Base-by-base conservation (phyloP, 108 stramenopile species). In the Schizochytrium sp. region DNA sequence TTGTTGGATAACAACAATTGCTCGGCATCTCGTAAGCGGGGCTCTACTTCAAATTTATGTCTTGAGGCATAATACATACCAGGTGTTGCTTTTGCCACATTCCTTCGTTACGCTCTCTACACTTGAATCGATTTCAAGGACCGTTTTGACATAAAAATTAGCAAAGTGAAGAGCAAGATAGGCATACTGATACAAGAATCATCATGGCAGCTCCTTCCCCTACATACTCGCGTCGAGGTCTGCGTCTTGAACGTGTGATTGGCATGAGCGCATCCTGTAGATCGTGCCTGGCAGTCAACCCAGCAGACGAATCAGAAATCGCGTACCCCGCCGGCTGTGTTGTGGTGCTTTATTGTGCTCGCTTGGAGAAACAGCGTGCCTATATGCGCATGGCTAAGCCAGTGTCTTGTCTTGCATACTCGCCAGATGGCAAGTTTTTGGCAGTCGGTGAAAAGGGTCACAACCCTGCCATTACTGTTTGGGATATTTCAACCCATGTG, bases 401-500 rank as follows among this genome's bases (percentile, higher is more conserved):
- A 3, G 87, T 92, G 46, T 49, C 92, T 1, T 69, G 88, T 49
- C 57, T 90, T 42, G 13, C 56, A 17, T 87, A 90, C 45, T 91
- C 89, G n/a, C 56, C 56, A 5, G 92, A 92, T 45, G 92, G 90
- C 13, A 61, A 61, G 72, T 92, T 50, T 72, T 41, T 92, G 4
- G 92, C 92, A 5, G 69, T 90, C 19, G 92, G 92, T 28, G 92
- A 92, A 53, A 44, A 56, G 55, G 92, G 92, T 40, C 56, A 89
- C 49, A 61, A 55, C 12, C 92, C 92, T n/a, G 69, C 61, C 40
- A 47, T 92, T 19, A 61, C 76, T 4, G 88, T 92, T 7, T 92
- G 87, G 61, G 92, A 92, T 57, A n/a, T 61, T 2, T 13, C 83
- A 10, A 88, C 58, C 15, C 72, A 89, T 53, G 49, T 49, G 28